A percentile compares a stretch with the other conserved stretches of the same genome.
phyloP scores from a whole-genome alignment of 495 filamentous ascomycete genomes.

The Hypomontagnella submonticulosa region DNA sequence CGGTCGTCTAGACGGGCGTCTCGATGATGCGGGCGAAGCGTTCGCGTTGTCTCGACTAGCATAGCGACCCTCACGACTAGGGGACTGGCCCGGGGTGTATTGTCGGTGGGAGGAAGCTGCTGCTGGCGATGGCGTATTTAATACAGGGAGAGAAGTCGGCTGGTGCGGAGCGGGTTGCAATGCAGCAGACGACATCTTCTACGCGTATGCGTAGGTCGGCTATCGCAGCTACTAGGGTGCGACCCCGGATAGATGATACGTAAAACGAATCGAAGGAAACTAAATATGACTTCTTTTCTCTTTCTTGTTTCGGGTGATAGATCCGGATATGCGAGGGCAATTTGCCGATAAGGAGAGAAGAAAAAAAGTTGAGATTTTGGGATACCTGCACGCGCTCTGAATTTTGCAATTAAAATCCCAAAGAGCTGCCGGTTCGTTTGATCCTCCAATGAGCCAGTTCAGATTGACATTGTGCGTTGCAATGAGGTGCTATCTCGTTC shows the following conservation, averaged over 20 bases:
- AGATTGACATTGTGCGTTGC: constrained; percentile 44
- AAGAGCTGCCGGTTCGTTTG: constrained; percentile 45
- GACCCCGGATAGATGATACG: constrained; percentile 4
- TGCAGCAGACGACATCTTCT: constrained; percentile 67
- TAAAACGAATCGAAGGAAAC: constrained; percentile 15
- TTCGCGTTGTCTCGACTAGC: constrained; percentile 53
- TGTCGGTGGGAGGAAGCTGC: constrained; percentile 59
- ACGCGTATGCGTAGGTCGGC: constrained; percentile 42
- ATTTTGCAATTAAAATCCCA: constrained; percentile 33
- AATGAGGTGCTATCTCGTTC: constrained; percentile 40
- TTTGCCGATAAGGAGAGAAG: constrained; percentile 16
- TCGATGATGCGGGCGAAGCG: constrained; percentile 54
- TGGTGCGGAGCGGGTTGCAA: constrained; percentile 66
- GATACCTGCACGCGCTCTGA: constrained; percentile 28
- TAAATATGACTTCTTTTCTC: not conserved
- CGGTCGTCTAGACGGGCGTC: constrained; percentile 62
- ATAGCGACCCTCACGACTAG: constrained; percentile 57
- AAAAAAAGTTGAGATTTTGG: constrained; percentile 11
- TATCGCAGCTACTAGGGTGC: constrained; percentile 16
- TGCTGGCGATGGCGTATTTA: constrained; percentile 59
- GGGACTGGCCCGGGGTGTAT: constrained; percentile 53
- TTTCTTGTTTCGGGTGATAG: constrained; percentile 11
- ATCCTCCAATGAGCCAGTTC: constrained; percentile 46
- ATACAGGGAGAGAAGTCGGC: constrained; percentile 57
- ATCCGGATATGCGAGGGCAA: constrained; percentile 24